Evolutionary conservation across 2,329 filamentous ascomycete species (phyloP).

Genomic region (Eutypella sp.): DNA sequence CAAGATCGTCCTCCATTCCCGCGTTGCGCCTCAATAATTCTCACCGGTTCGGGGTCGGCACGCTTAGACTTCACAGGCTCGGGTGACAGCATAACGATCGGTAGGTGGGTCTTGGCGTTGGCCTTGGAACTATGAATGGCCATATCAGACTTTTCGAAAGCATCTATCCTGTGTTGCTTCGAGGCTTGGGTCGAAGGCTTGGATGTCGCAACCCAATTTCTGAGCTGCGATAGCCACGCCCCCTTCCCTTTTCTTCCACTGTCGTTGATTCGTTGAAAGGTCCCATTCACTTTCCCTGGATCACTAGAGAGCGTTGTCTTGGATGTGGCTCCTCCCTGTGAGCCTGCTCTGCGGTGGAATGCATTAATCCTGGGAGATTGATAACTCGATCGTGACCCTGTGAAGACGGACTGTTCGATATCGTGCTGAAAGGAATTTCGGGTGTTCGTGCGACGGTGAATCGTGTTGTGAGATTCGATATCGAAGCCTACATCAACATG

Average conservation of each 20-base stretch:
- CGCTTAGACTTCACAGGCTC: constrained; percentile 42
- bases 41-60: constrained; percentile 37
- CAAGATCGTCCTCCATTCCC: constrained; percentile 26
- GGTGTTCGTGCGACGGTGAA: constrained; percentile 1
- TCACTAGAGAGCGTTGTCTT: constrained; percentile 1
- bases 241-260: constrained; percentile 25
- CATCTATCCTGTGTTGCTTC: constrained; percentile 39
- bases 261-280: constrained; percentile 12
- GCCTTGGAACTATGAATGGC: constrained; percentile 38
- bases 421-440: constrained; percentile 3
- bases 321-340: constrained; percentile 1
- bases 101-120: constrained; percentile 41
- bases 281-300: constrained; percentile 4
- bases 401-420: constrained; percentile 1
- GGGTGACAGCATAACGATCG: constrained; percentile 39
- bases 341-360: constrained; percentile 2
- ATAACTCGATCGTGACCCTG: constrained; percentile 4
- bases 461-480: constrained; percentile 1
- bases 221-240: constrained; percentile 40
- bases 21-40: constrained; percentile 28
- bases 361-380: constrained; percentile 8
- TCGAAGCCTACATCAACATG: constrained; percentile 3
- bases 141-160: constrained; percentile 40
- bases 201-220: constrained; percentile 42
- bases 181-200: constrained; percentile 47